Evolutionary conservation across 495 filamentous ascomycete species (phyloP), one percentile per base, ranked within the genome.

Genomic region (Trichoderma asperelloides): DNA sequence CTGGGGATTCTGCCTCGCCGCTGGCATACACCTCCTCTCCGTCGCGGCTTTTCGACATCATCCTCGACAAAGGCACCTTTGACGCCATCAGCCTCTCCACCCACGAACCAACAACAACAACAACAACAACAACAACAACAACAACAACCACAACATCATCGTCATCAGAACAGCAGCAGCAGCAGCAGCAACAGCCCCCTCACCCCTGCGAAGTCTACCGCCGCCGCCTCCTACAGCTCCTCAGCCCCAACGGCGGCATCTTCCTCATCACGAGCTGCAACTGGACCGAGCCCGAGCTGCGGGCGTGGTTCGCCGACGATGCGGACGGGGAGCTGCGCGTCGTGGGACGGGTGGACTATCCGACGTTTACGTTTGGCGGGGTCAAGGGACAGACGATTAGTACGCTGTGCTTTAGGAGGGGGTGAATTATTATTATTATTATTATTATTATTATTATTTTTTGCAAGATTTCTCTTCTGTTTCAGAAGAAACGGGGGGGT

Each of bases 21-120:
- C 39, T 28, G 7, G 1, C 39, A 8, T 39, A 21, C 6, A 15
- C 62, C 0, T 75, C 65, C 40, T 67, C 47, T 13, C 15, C 64
- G 6, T 27, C 68, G 67, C 74, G 70, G 12, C 85, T 87, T 0
- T 97, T 92, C 74, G 92, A 97, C 78, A 84, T 97, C 0, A 88
- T 96, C 0, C 82, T 97, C 7, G 95, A 98, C 77, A 98, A 98
- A 75, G 95, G 95, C 28, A 98, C 95, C 1, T 98, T 97, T 78
- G 95, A 98, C 81, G 95, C 95, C 2, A 86, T 98, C 7, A 89
- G 86, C 49, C 77, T 98, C 23, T 86, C 82, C 57, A 21, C n/a
- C n/a, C n/a, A n/a, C n/a, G n/a, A n/a, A n/a, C n/a, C 55, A 27
- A 55, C 49, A 9, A 21, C 49, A n/a, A 12, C 49, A 21, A 18